A percentile compares a stretch with the other conserved stretches of the same genome.
These are phyloP conservation scores for Melampsora medusae DNA, from an alignment of 1,284 basidiomycete species.

Conservation along the genomic window DNA sequence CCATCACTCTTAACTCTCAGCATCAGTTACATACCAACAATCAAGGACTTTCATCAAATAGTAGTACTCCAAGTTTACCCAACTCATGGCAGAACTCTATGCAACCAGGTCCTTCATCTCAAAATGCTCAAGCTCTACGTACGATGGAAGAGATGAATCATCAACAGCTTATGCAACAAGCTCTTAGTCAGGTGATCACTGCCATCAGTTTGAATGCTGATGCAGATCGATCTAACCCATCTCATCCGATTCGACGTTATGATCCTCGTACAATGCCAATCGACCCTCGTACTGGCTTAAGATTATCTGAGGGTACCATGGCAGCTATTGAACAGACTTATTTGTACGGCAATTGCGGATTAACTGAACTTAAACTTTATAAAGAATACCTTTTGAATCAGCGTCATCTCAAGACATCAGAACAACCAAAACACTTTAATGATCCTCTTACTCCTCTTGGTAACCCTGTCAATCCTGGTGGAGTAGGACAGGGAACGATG, in stretches of 20 bases:
- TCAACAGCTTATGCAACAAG: conserved; percentile 16
- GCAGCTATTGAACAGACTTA: conserved; percentile 40
- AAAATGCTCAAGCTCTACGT: conserved; percentile 10
- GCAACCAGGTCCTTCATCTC: conserved; percentile 18
- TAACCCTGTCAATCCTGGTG: neutral
- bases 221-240: conserved; percentile 31
- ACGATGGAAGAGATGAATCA: conserved; percentile 14
- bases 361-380: conserved; percentile 29
- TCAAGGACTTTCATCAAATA: neutral
- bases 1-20: conserved; percentile 10
- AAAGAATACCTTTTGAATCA: conserved; percentile 43
- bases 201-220: conserved; percentile 42
- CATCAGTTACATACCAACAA: conserved; percentile 28
- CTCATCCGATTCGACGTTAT: conserved; percentile 22
- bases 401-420: conserved; percentile 24
- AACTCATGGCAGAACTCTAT: neutral
- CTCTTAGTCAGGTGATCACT: conserved; percentile 36
- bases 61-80: neutral
- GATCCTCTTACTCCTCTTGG: neutral
- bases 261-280: conserved; percentile 41
- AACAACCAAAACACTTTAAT: conserved; percentile 16
- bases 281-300: conserved; percentile 30
- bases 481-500: neutral
- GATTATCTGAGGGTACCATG: conserved; percentile 21
- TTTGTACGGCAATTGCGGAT: conserved; percentile 31